phyloP scores from a whole-genome alignment of 2,329 filamentous ascomycete genomes.

The Neonectria sp. region DNA sequence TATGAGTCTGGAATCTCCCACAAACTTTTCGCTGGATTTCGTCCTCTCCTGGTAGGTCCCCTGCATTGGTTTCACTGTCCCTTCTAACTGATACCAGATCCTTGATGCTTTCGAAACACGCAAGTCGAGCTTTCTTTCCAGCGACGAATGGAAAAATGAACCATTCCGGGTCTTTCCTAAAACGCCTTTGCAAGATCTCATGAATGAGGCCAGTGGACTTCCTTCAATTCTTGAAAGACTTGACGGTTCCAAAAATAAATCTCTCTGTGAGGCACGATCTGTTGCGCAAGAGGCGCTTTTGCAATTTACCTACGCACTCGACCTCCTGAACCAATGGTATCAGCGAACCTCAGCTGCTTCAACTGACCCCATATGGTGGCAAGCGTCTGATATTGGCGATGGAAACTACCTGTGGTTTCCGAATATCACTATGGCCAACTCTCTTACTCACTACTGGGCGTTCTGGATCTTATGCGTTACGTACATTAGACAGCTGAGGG shows the following conservation, averaged over 20 bases:
- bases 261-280: not conserved
- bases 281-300: not conserved
- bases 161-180: slow-evolving; percentile 22
- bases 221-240: slow-evolving; percentile 12
- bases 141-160: slow-evolving; percentile 19
- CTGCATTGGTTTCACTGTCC: too few relatives aligned
- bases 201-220: slow-evolving; percentile 20
- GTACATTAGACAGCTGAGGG: slow-evolving; percentile 39
- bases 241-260: not conserved
- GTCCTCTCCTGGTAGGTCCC: slow-evolving; percentile 55
- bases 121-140: slow-evolving; percentile 20
- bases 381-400: not conserved
- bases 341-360: not conserved
- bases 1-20: slow-evolving; percentile 54
- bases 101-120: slow-evolving; percentile 20
- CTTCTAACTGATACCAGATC: not conserved
- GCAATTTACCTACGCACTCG: not conserved
- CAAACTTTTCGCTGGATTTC: slow-evolving; percentile 56
- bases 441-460: slow-evolving; percentile 55
- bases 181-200: slow-evolving; percentile 22
- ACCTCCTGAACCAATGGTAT: slow-evolving; percentile 4
- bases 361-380: not conserved
- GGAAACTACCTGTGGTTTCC: slow-evolving; percentile 48
- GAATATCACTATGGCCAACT: slow-evolving; percentile 55
- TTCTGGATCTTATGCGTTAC: slow-evolving; percentile 54